phyloP scores from a whole-genome alignment of 768 basidiomycete genomes.

The Phlebiopsis flavidoalba region DNA sequence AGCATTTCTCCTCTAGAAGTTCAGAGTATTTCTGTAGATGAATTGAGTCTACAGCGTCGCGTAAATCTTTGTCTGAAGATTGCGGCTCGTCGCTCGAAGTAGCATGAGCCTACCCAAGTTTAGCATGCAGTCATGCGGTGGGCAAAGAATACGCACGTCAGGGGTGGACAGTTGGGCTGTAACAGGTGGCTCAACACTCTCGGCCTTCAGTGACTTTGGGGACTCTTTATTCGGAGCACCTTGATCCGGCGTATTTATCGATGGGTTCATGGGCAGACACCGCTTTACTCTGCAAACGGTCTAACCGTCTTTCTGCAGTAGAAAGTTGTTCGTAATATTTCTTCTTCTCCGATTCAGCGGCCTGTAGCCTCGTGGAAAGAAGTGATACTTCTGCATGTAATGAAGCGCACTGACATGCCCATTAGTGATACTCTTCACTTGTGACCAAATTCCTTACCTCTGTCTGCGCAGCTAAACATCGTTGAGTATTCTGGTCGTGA shows the following conservation, averaged over 20 bases:
- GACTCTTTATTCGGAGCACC: constrained; percentile 33
- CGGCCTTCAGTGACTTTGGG: constrained; percentile 27
- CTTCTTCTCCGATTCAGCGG: constrained; percentile 19
- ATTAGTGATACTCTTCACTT: not conserved
- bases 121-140: not conserved
- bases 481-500: constrained; percentile 13
- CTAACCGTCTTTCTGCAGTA: constrained; percentile 21
- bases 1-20: not conserved
- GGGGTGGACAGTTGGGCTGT: not conserved
- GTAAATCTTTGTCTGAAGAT: no score
- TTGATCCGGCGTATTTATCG: constrained; percentile 12
- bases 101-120: not conserved
- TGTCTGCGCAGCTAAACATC: constrained; percentile 19
- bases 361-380: constrained; percentile 18
- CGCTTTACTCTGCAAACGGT: constrained; percentile 23
- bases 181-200: not conserved
- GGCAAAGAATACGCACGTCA: no score
- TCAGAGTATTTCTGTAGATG: not conserved
- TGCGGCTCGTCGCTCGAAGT: constrained; percentile 11
- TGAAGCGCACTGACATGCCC: constrained; percentile 12
- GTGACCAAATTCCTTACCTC: constrained; percentile 15
- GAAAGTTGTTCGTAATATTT: constrained; percentile 18
- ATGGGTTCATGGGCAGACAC: constrained; percentile 10
- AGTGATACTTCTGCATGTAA: constrained; percentile 24
- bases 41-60: no score